phyloP scores from a whole-genome alignment of 768 basidiomycete species.

The Asterophora lycoperdoides region DNA sequence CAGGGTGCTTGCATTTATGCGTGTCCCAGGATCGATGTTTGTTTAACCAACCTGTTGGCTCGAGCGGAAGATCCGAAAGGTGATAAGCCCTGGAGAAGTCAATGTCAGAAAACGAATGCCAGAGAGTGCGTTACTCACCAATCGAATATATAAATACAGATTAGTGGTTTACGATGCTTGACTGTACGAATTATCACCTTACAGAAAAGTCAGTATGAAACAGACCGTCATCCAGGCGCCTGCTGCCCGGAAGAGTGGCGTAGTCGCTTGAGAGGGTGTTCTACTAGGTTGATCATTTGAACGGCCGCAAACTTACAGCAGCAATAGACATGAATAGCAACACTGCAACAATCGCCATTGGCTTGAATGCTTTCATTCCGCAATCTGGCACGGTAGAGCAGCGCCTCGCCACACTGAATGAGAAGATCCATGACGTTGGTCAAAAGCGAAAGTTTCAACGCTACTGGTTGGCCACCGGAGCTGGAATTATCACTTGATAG shows the following conservation, averaged over 20 bases:
- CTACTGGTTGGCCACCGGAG: too few relatives aligned
- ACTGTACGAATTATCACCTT: background rate
- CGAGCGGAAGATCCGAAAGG: constrained; percentile 16
- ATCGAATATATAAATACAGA: constrained; percentile 19
- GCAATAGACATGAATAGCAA: constrained; percentile 19
- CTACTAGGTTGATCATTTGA: too few relatives aligned
- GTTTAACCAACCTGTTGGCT: constrained; percentile 6
- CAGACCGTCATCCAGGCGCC: constrained; percentile 19
- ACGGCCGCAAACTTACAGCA: constrained; percentile 8
- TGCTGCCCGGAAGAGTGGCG: constrained; percentile 19
- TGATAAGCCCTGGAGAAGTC: constrained; percentile 16
- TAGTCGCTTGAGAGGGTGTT: constrained; percentile 16
- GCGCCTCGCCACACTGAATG: constrained; percentile 15
- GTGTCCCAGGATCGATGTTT: constrained; percentile 2
- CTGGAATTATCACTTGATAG: too few relatives aligned
- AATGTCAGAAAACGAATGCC: background rate
- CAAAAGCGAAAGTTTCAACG: too few relatives aligned
- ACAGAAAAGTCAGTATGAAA: constrained; percentile 20
- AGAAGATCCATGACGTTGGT: too few relatives aligned
- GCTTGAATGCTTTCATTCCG: constrained; percentile 17
- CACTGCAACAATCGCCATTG: constrained; percentile 18
- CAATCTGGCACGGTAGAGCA: constrained; percentile 13
- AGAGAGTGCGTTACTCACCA: constrained; percentile 1
- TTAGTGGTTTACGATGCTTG: background rate
- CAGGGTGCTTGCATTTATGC: constrained; percentile 5